Evolutionary conservation across 345 rosid genomes (phyloP), one percentile per base, ranked within the genome.

Genomic region (Eucalyptus regnans): DNA sequence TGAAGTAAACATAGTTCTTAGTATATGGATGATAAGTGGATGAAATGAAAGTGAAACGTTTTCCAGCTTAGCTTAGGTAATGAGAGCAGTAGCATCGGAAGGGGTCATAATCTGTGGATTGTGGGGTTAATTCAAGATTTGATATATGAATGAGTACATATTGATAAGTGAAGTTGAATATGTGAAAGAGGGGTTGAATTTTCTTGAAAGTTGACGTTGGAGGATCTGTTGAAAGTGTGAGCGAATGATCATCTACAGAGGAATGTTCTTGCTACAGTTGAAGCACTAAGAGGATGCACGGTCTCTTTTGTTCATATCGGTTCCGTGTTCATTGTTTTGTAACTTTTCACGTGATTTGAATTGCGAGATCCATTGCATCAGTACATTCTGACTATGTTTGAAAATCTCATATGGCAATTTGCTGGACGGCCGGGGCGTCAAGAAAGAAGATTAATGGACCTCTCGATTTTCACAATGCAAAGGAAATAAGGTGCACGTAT

Each of bases 101-200:
- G 48, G 27, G 48, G 48, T 76, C 84, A 41, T 37, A 41, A 76
- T 76, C 14, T 41, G 84, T 76, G 84, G 84, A 76, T 23, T 41
- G 84, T 76, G 48, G 84, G 84, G 84, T 41, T 76, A 41, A 76
- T 76, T 20, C 48, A 20, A 76, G 84, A 76, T 76, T 76, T 76
- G 62, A 84, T 52, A 88, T 20, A 33, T 12, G 50, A 27, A 48
- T 37, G 71, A n/a, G 54, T 44, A 33, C 43, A 52, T 18, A 20
- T 49, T 87, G 90, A 89, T 52, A 86, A 91, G 89, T 49, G 87
- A 86, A 62, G 80, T 51, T 56, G 90, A 91, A 86, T 87, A 54
- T 87, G 49, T 8, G 31, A 46, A 62, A 60, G 29, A 66, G 50
- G 29, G 71, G 52, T 27, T 13, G 33, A 22, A 22, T 56, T 58